Evolutionary conservation across 1,284 basidiomycete species (phyloP), one percentile per base, ranked within the genome.

Genomic region (Moesziomyces globuligerus): DNA sequence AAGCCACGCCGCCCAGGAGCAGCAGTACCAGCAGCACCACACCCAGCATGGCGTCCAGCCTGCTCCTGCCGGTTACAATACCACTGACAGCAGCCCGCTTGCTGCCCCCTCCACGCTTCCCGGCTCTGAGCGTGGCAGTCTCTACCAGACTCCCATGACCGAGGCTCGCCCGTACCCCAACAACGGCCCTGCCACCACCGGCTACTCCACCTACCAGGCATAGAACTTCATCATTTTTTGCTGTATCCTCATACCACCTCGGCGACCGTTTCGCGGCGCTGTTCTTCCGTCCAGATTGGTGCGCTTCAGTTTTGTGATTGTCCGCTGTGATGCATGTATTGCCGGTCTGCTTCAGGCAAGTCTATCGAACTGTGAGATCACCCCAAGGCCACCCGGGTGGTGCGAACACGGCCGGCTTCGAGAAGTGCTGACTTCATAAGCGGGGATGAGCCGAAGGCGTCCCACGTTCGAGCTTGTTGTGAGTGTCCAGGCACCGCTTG

Each of bases 121-220:
- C 4, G 38, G 48, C 17, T 54, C 49, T 17, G 68, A 71, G 25
- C 29, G 68, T 7, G 68, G 62, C 11, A 61, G 57, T 44, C 62
- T 71, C n/a, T 62, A 71, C 51, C 68, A 71, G 28, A 60, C 68
- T 6, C 61, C 58, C 25, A 66, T 71, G 68, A 62, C 62, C 24
- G 68, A 71, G 38, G 68, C 68, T 13, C 23, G 56, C 5, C 56
- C 55, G 5, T 55, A 58, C 26, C 55, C 55, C 36, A 54, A 58
- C 61, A 49, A 53, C 48, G 43, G 37, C 3, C 32, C 32, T 13
- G 32, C 5, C 32, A 17, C 32, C 32, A 32, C 15, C 38, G 37
- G 34, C 21, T 48, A 55, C 46, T 37, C 36, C 34, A 42, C 53
- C 13, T 55, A 48, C 34, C 53, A 55, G 39, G 32, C 53, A 23